Base-by-base conservation (phyloP, 208 protist genomes). In the Sergeia podlipaevii region DNA sequence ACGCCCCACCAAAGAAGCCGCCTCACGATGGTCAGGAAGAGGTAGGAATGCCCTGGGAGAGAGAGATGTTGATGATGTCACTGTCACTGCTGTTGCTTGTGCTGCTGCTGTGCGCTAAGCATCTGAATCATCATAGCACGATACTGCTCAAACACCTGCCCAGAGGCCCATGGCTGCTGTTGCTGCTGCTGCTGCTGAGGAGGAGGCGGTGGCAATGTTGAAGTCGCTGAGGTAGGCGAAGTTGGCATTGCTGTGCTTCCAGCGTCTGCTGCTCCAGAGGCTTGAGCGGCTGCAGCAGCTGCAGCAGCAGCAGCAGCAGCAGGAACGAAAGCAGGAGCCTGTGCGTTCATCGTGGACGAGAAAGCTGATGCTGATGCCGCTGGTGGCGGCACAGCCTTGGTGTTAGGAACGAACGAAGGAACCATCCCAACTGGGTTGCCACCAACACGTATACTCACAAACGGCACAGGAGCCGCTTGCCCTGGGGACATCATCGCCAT, bases 141-240 rank as follows among this genome's bases (percentile, higher is more conserved):
- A 56, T 51, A 77, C 21, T 63, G 63, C 15, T 62, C 70, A 27
- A 77, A 77, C 53, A 65, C 65, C 34, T 61, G 63, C 20, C 60
- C 54, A n/a, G 61, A 66, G 8, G 64, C 69, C 69, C 69, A 76
- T 18, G 69, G 69, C 36, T 71, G 46, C n/a, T 0, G 32, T 33
- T 10, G 46, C 33, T 7, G 33, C 21, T 20, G 36, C 18, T 41
- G 17, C 27, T 29, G 8, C 23, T 4, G 53, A 32, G 20, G 29
- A n/a, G 8, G 7, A 27, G 37, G 11, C 30, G 41, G 15, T 3
- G n/a, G 39, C 41, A 6, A 10, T 29, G 43, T 34, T 41, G 17
- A 8, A 11, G 26, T 41, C 24, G 34, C 17, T 42, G 36, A n/a
- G 4, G 8, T 15, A 42, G 36, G 23, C 15, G 28, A 23, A 2